A percentile compares a stretch with the other conserved stretches of the same genome.
Evolutionary conservation across 1,284 basidiomycete species (phyloP).

Genomic region (Trichosporon sp.): DNA sequence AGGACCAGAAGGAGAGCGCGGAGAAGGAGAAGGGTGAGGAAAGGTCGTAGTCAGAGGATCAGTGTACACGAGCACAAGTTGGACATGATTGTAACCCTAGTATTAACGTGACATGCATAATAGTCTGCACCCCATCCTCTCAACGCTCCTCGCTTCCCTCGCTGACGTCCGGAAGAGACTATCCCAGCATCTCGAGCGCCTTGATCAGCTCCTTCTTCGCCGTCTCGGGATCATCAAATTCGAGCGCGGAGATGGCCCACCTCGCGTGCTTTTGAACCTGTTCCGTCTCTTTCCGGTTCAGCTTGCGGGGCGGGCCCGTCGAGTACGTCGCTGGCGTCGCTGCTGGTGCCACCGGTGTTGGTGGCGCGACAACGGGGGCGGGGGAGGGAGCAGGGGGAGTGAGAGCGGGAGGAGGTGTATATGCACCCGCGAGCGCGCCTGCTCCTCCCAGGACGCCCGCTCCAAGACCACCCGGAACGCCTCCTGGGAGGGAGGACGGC

Average conservation of each 20-base stretch:
- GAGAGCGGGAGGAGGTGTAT: no score
- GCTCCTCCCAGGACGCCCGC: not conserved
- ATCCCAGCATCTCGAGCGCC: conserved; percentile 67
- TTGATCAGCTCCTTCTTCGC: conserved; percentile 75
- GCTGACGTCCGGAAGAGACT: not conserved
- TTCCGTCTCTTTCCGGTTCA: conserved; percentile 60
- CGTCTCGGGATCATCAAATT: conserved; percentile 86
- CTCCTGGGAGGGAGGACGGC: not conserved
- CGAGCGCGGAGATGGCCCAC: conserved; percentile 86
- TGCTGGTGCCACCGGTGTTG: no score
- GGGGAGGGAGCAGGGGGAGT: no score
- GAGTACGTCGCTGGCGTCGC: not conserved
- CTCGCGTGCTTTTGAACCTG: conserved; percentile 84
- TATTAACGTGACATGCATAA: not conserved
- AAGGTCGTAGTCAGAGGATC: not conserved
- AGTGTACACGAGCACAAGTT: not conserved
- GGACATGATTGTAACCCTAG: not conserved
- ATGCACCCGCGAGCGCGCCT: not conserved
- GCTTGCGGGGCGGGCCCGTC: conserved; percentile 25
- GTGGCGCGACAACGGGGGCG: no score
- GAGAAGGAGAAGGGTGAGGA: not conserved
- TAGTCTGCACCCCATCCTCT: not conserved
- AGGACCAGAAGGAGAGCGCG: not conserved
- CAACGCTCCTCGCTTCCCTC: not conserved
- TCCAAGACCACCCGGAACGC: not conserved